Evolutionary conservation across 2,329 filamentous ascomycete genomes (phyloP).

Genomic region (Neonectria ditissima): DNA sequence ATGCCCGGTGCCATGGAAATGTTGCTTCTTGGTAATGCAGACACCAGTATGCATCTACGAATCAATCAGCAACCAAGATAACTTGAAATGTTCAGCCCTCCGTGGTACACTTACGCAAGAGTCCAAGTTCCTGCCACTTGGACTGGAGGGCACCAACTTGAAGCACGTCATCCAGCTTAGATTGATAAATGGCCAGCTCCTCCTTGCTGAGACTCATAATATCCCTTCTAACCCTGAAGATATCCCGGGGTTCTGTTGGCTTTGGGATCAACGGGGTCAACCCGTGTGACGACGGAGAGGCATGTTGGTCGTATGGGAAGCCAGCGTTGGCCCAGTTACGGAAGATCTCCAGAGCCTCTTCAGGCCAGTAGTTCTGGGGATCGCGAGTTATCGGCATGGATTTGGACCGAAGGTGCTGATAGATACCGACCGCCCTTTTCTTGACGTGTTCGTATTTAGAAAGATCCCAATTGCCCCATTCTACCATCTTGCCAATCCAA

Average conservation of each 20-base stretch:
- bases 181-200: constrained; percentile 18
- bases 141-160: constrained; percentile 10
- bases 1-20: constrained; percentile 23
- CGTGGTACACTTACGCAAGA: constrained; percentile 12
- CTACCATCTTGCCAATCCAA: constrained; percentile 13
- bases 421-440: constrained; percentile 9
- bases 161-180: constrained; percentile 19
- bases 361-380: constrained; percentile 23
- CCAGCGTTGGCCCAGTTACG: constrained; percentile 21
- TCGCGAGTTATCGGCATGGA: constrained; percentile 25
- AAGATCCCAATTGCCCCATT: constrained; percentile 11
- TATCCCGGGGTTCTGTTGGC: neutral
- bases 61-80: neutral
- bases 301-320: constrained; percentile 9
- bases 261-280: constrained; percentile 1
- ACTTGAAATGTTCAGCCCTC: no score
- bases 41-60: constrained; percentile 22
- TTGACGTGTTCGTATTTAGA: constrained; percentile 15
- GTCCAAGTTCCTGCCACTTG: constrained; percentile 21
- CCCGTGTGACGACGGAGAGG: no score
- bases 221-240: constrained; percentile 7
- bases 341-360: constrained; percentile 21
- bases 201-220: constrained; percentile 23
- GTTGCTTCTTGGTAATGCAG: constrained; percentile 27
- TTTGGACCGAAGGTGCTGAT: constrained; percentile 21